These are phyloP conservation scores for Colletotrichum melonis DNA, from an alignment of 2,329 filamentous ascomycete species.

Conservation along the genomic window DNA sequence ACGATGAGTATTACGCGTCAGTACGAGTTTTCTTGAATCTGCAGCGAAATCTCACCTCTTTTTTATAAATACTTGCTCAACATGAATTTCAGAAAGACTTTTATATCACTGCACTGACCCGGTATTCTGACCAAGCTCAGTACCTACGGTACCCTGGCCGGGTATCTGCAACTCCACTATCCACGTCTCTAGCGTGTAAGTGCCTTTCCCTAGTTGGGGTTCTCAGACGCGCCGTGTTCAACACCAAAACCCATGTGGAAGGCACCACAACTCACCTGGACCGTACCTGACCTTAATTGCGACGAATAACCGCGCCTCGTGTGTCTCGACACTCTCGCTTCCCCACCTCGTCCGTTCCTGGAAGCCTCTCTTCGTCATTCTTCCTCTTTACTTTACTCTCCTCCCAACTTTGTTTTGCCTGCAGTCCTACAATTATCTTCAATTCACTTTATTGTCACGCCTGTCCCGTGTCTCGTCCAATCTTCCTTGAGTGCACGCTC, in stretches of 20 bases:
- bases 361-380: conserved; percentile 16
- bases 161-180: neutral
- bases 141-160: neutral
- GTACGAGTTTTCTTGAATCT: too few relatives aligned
- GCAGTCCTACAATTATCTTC: neutral
- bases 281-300: conserved; percentile 25
- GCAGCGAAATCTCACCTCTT: too few relatives aligned
- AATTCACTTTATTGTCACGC: neutral
- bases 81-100: too few relatives aligned
- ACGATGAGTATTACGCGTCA: neutral
- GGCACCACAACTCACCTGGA: conserved; percentile 21
- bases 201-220: conserved; percentile 8
- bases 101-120: too few relatives aligned
- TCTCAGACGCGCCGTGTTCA: conserved; percentile 31
- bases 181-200: conserved; percentile 13
- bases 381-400: conserved; percentile 8
- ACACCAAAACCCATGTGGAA: conserved; percentile 21
- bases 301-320: conserved; percentile 29
- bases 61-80: too few relatives aligned
- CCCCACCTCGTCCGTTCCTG: conserved; percentile 33
- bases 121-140: too few relatives aligned
- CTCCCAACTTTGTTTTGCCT: neutral
- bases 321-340: conserved; percentile 31
- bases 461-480: neutral
- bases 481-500: neutral